Evolutionary conservation across 1,284 basidiomycete genomes (phyloP).

Genomic region (Puccinia coronata): DNA sequence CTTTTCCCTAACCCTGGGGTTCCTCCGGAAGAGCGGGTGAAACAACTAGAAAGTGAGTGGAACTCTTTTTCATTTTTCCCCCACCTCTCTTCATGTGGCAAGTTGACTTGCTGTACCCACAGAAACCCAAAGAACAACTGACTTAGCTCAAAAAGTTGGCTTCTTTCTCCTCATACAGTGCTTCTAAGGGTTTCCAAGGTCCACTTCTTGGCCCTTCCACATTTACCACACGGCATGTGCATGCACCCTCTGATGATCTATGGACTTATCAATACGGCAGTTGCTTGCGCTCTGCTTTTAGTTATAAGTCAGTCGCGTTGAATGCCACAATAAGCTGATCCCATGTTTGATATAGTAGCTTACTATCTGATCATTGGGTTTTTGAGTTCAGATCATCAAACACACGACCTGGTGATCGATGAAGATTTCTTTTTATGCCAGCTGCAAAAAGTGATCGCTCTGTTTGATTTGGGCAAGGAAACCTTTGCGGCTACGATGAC

Average conservation of each 20-base stretch:
- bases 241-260: conserved; percentile 38
- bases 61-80: no score
- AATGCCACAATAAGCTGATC: background rate
- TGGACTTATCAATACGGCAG: no score
- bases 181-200: background rate
- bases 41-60: conserved; percentile 31
- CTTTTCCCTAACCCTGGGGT: no score
- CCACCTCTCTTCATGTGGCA: background rate
- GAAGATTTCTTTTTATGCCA: no score
- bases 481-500: conserved; percentile 17
- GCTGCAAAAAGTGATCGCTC: conserved; percentile 9
- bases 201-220: conserved; percentile 19
- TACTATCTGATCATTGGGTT: background rate
- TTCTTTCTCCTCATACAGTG: background rate
- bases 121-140: background rate
- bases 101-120: background rate
- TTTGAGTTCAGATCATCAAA: conserved; percentile 14
- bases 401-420: conserved; percentile 18
- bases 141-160: no score
- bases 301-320: conserved; percentile 12
- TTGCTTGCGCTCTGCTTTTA: conserved; percentile 35
- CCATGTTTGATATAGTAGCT: background rate
- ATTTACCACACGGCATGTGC: background rate
- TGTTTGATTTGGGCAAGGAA: no score
- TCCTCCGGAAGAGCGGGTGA: conserved; percentile 15